phyloP scores from a whole-genome alignment of 2,329 filamentous ascomycete genomes.

The Boeremia exigua region DNA sequence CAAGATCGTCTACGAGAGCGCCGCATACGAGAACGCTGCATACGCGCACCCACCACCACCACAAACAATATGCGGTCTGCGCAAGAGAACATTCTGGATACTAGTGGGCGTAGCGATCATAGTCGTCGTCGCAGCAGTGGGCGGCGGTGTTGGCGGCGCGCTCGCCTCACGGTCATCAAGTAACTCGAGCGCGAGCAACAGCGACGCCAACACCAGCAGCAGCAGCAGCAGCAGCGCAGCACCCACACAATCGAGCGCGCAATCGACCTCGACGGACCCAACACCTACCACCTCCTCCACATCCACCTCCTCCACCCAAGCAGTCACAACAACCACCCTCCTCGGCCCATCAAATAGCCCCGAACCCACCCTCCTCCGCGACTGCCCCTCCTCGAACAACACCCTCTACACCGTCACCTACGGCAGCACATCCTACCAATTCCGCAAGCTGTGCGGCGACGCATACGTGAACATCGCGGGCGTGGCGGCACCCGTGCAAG shows the following conservation, averaged over 20 bases:
- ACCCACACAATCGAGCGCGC: neutral
- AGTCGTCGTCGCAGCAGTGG: conserved; percentile 17
- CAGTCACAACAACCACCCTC: conserved; percentile 11
- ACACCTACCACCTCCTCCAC: conserved; percentile 3
- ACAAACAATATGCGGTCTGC: conserved; percentile 14
- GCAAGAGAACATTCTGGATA: conserved; percentile 19
- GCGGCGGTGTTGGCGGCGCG: conserved; percentile 20
- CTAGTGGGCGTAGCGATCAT: conserved; percentile 12
- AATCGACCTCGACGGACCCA: neutral
- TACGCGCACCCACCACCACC: neutral
- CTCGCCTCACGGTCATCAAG: conserved; percentile 15
- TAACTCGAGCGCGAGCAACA: neutral
- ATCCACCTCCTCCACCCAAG: neutral
- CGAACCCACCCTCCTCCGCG: conserved; percentile 18
- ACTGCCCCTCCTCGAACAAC: conserved; percentile 25
- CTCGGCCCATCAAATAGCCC: conserved; percentile 15
- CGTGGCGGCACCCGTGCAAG: conserved; percentile 1
- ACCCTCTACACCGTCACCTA: conserved; percentile 17
- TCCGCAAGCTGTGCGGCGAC: conserved; percentile 17
- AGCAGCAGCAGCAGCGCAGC: neutral
- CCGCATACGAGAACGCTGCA: neutral
- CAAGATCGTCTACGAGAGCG: conserved; percentile 4
- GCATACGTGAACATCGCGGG: conserved; percentile 15
- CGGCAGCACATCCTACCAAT: conserved; percentile 13
- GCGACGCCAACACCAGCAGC: neutral